Evolutionary conservation across 441 rosid species (phyloP).

Genomic region (Pelargonium australe): DNA sequence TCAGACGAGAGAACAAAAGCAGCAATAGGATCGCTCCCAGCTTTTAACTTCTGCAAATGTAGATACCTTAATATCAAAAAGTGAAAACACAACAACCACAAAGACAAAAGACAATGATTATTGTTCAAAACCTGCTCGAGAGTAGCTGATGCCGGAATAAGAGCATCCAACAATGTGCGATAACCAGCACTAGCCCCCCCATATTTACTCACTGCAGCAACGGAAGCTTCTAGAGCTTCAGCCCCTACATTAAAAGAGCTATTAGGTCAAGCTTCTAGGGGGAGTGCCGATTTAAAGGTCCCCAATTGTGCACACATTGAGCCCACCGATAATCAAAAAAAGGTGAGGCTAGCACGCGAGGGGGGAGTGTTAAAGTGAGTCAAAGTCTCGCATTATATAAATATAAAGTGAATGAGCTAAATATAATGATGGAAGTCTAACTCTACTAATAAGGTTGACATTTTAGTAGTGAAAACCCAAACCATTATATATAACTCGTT

Average conservation of each 20-base stretch:
- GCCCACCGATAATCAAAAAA: no score
- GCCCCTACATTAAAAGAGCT: conserved; percentile 56
- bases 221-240: conserved; percentile 76
- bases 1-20: conserved; percentile 78
- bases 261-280: conserved; percentile 11
- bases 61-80: conserved; percentile 17
- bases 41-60: conserved; percentile 52
- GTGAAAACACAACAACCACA: conserved; percentile 1
- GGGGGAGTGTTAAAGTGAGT: no score
- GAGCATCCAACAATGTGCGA: conserved; percentile 87
- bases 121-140: conserved; percentile 59
- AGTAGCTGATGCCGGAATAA: conserved; percentile 79
- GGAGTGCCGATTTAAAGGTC: no score
- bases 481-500: no score
- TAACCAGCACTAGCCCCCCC: conserved; percentile 90
- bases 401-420: no score
- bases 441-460: no score
- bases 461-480: no score
- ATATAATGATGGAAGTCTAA: not conserved
- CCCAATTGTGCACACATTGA: no score
- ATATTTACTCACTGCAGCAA: conserved; percentile 77
- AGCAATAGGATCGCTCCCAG: conserved; percentile 58
- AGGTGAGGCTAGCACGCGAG: no score
- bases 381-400: no score
- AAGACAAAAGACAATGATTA: conserved; percentile 7